A percentile compares a stretch with the other conserved stretches of the same genome.
Evolutionary conservation across 176 grass and related monocot genomes (phyloP).

Genomic region (Triticum dicoccoides): DNA sequence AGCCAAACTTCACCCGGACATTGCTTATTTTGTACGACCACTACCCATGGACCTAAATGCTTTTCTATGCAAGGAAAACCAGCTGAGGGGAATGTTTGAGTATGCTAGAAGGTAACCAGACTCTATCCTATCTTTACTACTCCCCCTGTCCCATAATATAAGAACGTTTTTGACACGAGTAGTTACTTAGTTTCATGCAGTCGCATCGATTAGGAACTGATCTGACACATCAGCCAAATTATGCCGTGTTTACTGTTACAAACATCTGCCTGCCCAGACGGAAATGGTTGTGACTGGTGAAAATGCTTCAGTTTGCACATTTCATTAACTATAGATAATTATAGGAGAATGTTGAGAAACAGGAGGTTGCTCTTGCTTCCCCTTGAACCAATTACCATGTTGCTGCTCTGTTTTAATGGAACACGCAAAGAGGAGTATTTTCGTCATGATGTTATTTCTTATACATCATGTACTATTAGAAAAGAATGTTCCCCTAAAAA

Average conservation of each 20-base stretch:
- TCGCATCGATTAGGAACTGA: no score
- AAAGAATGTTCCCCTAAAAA: neutral
- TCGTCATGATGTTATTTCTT: neutral
- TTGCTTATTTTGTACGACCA: constrained; percentile 80
- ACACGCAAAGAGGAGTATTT: neutral
- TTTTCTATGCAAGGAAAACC: constrained; percentile 68
- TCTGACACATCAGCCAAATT: neutral
- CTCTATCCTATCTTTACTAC: neutral
- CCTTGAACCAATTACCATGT: neutral
- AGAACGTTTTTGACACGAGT: no score
- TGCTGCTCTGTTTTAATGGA: neutral
- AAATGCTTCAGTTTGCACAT: neutral
- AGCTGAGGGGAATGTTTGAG: constrained; percentile 83
- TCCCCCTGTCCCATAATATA: no score
- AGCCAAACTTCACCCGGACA: constrained; percentile 78
- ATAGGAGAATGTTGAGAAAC: neutral
- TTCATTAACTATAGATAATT: neutral
- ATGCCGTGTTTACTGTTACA: neutral
- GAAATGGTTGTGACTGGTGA: neutral
- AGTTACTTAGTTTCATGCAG: neutral
- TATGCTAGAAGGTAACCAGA: constrained; percentile 79
- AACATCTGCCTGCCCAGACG: neutral
- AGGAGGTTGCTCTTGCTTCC: neutral
- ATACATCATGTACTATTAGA: neutral
- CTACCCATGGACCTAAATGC: constrained; percentile 64